Evolutionary conservation across 768 basidiomycete genomes (phyloP).

Genomic region (Termitomyces titanicus): DNA sequence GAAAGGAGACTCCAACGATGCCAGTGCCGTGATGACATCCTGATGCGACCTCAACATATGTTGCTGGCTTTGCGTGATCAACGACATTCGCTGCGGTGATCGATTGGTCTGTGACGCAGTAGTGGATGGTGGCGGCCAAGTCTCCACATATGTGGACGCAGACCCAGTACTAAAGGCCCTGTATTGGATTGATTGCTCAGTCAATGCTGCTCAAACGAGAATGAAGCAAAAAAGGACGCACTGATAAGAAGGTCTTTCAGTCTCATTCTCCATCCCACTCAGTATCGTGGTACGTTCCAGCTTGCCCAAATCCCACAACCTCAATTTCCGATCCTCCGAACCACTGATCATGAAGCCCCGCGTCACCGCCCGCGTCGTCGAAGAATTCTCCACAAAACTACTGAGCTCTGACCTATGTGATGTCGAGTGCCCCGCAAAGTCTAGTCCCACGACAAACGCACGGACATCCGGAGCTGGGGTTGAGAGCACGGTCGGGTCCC

Average conservation of each 20-base stretch:
- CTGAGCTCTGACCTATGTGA: conserved; percentile 50
- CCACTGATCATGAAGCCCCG: conserved; percentile 83
- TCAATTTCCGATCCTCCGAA: conserved; percentile 84
- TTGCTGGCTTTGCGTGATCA: conserved; percentile 82
- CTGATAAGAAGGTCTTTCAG: conserved; percentile 78
- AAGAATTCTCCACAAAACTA: conserved; percentile 36
- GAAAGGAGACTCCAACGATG: conserved; percentile 90
- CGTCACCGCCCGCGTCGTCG: conserved; percentile 34
- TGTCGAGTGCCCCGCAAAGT: conserved; percentile 70
- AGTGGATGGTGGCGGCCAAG: conserved; percentile 46
- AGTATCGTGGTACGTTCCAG: conserved; percentile 73
- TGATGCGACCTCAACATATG: conserved; percentile 84
- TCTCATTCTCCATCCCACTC: conserved; percentile 73
- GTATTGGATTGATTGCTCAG: not conserved
- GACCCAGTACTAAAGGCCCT: conserved; percentile 39
- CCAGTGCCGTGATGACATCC: conserved; percentile 83
- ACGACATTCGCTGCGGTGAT: conserved; percentile 69
- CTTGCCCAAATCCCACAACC: conserved; percentile 83
- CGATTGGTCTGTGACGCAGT: conserved; percentile 53
- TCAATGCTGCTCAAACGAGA: not conserved
- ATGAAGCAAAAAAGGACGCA: conserved; percentile 24
- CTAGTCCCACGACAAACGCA: conserved; percentile 64
- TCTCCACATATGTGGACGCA: conserved; percentile 57
- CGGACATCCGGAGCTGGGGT: conserved; percentile 65
- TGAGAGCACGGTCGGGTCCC: conserved; percentile 30